A percentile compares a stretch with the other conserved stretches of the same genome.
phyloP scores from a whole-genome alignment of 805 yeast species.

The Groenewaldozyma salmanticensis region DNA sequence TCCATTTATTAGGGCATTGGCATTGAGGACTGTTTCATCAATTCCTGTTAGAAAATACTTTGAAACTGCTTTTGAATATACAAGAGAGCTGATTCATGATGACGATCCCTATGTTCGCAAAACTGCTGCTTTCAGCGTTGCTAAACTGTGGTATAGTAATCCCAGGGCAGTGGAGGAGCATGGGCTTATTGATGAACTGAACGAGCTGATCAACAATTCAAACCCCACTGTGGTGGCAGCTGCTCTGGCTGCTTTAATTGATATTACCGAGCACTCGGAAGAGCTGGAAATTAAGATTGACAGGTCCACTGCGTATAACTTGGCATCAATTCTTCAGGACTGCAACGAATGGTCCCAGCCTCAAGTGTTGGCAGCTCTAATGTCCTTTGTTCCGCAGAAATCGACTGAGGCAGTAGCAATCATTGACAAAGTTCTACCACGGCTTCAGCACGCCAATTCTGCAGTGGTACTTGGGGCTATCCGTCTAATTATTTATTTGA shows the following conservation, averaged over 20 bases:
- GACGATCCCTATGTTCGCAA: slow-evolving; percentile 53
- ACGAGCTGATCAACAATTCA: slow-evolving; percentile 44
- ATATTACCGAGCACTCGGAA: slow-evolving; percentile 49
- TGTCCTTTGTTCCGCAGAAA: slow-evolving; percentile 61
- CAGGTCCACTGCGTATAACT: slow-evolving; percentile 34
- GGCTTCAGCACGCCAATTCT: slow-evolving; percentile 70
- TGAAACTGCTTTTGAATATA: slow-evolving; percentile 35
- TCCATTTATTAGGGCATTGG: slow-evolving; percentile 46
- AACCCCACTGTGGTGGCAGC: slow-evolving; percentile 58
- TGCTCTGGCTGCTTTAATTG: slow-evolving; percentile 57
- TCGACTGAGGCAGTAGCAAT: slow-evolving; percentile 55
- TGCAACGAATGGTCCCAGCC: slow-evolving; percentile 64
- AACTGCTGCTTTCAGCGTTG: slow-evolving; percentile 59
- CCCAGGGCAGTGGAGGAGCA: slow-evolving; percentile 35
- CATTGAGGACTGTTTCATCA: slow-evolving; percentile 54
- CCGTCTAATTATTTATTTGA: slow-evolving; percentile 58
- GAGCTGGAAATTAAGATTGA: slow-evolving; percentile 46
- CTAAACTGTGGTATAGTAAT: slow-evolving; percentile 53
- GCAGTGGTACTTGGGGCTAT: slow-evolving; percentile 72
- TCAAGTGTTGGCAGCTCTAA: slow-evolving; percentile 52
- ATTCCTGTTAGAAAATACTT: slow-evolving; percentile 46
- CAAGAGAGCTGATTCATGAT: slow-evolving; percentile 34
- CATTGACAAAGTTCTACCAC: slow-evolving; percentile 57
- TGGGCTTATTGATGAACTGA: slow-evolving; percentile 40
- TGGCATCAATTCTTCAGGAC: slow-evolving; percentile 33